Evolutionary conservation across 345 rosid species (phyloP).

Genomic region (Eucalyptus polyanthemos): DNA sequence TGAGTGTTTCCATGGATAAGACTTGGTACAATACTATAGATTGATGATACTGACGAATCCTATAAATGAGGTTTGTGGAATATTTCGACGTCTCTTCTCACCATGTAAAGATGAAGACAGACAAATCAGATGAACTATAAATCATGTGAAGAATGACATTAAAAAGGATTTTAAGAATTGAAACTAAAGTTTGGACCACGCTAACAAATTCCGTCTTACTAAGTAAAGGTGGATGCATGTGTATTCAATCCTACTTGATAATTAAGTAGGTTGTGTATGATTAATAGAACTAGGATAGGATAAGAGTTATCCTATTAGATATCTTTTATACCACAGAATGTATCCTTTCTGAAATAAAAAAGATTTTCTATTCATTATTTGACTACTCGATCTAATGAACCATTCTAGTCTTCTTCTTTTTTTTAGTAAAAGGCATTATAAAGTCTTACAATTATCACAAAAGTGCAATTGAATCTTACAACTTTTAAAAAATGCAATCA

Average conservation of each 20-base stretch:
- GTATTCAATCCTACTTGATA: background rate
- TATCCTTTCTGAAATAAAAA: background rate
- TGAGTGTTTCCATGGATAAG: background rate
- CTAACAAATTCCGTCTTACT: background rate
- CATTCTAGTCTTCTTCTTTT: background rate
- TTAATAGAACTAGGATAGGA: background rate
- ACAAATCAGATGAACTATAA: background rate
- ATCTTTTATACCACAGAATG: background rate
- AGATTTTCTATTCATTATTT: background rate
- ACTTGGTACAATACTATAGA: background rate
- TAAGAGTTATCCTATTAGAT: background rate
- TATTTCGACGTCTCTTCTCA: background rate
- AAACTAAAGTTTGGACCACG: background rate
- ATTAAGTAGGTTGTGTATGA: background rate
- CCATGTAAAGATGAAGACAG: background rate
- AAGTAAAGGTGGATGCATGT: background rate
- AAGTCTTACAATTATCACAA: background rate
- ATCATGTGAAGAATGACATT: background rate
- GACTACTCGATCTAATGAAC: background rate
- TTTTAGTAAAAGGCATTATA: background rate
- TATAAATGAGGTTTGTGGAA: background rate
- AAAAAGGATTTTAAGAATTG: background rate
- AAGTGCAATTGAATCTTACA: background rate
- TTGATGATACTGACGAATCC: background rate
- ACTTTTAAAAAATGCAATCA: background rate